phyloP scores from a whole-genome alignment of 768 basidiomycete genomes.

The Tephrocybe sp. region DNA sequence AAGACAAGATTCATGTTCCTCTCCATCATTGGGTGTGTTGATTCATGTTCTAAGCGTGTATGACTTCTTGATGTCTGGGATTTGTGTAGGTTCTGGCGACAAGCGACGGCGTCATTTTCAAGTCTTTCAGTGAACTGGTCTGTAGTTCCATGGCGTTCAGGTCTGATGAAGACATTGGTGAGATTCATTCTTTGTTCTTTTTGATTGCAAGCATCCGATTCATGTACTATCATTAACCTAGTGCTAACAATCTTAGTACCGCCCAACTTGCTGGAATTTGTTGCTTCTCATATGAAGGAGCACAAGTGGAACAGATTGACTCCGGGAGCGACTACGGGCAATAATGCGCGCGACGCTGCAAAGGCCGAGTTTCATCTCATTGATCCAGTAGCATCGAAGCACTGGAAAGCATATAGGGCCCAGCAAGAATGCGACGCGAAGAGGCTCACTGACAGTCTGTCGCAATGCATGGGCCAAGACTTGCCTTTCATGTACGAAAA shows the following conservation, averaged over 20 bases:
- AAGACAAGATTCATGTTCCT: slow-evolving; percentile 2
- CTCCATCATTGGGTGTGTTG: slow-evolving; percentile 3
- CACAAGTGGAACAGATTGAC: slow-evolving; percentile 1
- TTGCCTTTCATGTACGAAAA: slow-evolving; percentile 1
- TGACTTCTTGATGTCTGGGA: too few species aligned
- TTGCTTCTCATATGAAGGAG: too few species aligned
- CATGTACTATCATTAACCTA: too few species aligned
- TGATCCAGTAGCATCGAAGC: background rate
- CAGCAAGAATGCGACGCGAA: background rate
- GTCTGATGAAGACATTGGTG: background rate
- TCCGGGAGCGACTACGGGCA: too few species aligned
- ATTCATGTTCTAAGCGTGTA: background rate
- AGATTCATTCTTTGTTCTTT: too few species aligned
- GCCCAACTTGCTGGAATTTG: background rate
- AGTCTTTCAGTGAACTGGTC: background rate
- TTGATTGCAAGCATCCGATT: too few species aligned
- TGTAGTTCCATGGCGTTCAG: background rate
- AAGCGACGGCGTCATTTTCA: slow-evolving; percentile 5
- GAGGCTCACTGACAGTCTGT: background rate
- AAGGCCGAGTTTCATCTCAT: slow-evolving; percentile 1
- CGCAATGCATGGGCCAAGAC: background rate
- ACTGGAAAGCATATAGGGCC: slow-evolving; percentile 1
- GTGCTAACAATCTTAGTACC: slow-evolving; percentile 3
- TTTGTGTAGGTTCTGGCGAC: slow-evolving; percentile 1
- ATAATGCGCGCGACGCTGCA: background rate